phyloP scores from a whole-genome alignment of 805 yeast genomes.

The Hanseniaspora lindneri region DNA sequence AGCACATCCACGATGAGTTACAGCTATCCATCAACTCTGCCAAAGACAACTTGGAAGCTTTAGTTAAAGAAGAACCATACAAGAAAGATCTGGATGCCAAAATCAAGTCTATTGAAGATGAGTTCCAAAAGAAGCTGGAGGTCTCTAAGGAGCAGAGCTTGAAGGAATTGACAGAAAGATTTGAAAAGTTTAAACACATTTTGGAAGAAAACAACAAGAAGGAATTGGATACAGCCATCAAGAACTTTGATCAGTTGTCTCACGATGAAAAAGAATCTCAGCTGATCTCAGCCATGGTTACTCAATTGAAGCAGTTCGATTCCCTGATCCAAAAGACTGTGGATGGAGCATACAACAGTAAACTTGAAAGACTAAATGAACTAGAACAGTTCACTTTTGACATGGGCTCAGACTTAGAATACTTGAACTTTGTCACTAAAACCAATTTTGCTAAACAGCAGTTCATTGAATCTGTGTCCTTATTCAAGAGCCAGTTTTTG shows the following conservation, averaged over 20 bases:
- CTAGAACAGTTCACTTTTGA: conserved; percentile 43
- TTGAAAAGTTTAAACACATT: conserved; percentile 47
- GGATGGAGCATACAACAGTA: conserved; percentile 65
- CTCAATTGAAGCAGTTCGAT: conserved; percentile 57
- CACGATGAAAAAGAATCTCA: conserved; percentile 64
- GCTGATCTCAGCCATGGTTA: conserved; percentile 51
- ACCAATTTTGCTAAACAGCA: conserved; percentile 31
- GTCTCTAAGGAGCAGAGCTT: conserved; percentile 46
- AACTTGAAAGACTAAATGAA: conserved; percentile 55
- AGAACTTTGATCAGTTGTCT: conserved; percentile 52
- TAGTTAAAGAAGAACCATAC: conserved; percentile 1
- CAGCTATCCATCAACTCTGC: conserved; percentile 3
- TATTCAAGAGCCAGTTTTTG: conserved; percentile 21
- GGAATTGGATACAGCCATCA: conserved; percentile 51
- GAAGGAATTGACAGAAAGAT: conserved; percentile 47
- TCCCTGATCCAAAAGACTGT: conserved; percentile 45
- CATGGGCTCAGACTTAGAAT: conserved; percentile 32
- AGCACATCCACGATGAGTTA: conserved; percentile 8
- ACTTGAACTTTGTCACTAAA: conserved; percentile 32
- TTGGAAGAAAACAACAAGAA: conserved; percentile 49
- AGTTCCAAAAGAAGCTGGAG: conserved; percentile 22
- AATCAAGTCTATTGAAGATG: conserved; percentile 20
- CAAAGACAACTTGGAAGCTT: conserved; percentile 4
- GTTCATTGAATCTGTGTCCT: conserved; percentile 22
- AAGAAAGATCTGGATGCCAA: conserved; percentile 1